Evolutionary conservation across 139 green algal genomes (phyloP), one percentile per base, ranked within the genome.

Genomic region (Coelastrella sp.): DNA sequence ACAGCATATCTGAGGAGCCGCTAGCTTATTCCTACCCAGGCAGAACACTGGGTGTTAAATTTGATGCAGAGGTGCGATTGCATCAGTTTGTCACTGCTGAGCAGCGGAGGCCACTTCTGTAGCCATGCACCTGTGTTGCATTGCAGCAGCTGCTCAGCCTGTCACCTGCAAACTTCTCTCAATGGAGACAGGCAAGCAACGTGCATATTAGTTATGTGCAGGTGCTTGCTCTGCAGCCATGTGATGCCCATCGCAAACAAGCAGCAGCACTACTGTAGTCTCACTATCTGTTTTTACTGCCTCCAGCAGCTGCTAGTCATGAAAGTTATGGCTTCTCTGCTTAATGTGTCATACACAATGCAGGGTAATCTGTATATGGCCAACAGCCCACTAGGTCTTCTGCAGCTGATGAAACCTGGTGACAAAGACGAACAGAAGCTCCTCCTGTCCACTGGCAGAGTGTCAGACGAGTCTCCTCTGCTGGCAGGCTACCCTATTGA

Each of bases 401-500:
- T 89, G 84, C 56, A 89, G 65, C 72, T 89, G 20, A 56, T 78
- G 8, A 22, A n/a, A 6, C 84, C 84, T 10, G 84, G 84, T 7
- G 84, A 89, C n/a, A 25, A n/a, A 8, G 82, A 83, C 8, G 12
- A 83, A 4, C 83, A 88, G 70, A 89, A 89, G 56, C 84, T 89
- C 20, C 20, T 89, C 49, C 57, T 89, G 20, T 68, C 84, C n/a
- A 82, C 68, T 63, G 72, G 84, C 7, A 57, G 84, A 15, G 58
- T 89, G 19, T 75, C 70, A 20, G 84, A 89, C 12, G 84, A 89
- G 12, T 89, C 84, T 9, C 84, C 84, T 11, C 57, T 82, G 12
- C n/a, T 81, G 68, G 24, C 81, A 4, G 92, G 87, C 35, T 82
- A 58, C 14, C 87, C 74, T 8, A 78, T 96, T 11, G 49, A 68